phyloP scores from a whole-genome alignment of 768 basidiomycete genomes.

The Xerocomellus dryophilus region DNA sequence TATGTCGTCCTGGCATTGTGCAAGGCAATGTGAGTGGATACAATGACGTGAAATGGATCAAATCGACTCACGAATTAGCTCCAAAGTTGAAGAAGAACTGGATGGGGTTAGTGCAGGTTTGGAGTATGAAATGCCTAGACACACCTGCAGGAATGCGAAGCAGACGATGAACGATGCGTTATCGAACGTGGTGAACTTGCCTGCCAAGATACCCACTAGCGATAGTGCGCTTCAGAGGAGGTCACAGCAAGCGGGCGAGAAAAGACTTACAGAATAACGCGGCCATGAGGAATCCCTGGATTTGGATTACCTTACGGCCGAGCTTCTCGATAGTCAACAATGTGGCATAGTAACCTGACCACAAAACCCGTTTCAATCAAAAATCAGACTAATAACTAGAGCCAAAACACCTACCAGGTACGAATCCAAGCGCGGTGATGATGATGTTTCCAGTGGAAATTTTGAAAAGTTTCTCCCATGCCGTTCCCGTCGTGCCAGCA shows the following conservation, averaged over 20 bases:
- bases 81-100: constrained; percentile 84
- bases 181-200: constrained; percentile 53
- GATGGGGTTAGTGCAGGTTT: neutral
- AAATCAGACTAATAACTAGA: neutral
- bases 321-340: constrained; percentile 68
- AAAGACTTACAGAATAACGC: constrained; percentile 56
- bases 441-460: constrained; percentile 67
- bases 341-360: constrained; percentile 63
- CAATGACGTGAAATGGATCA: neutral
- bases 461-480: constrained; percentile 67
- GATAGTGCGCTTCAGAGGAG: neutral
- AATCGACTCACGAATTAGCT: constrained; percentile 53
- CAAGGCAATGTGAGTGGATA: constrained; percentile 2
- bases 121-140: neutral
- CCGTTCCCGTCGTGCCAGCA: constrained; percentile 51
- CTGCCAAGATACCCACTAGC: constrained; percentile 66
- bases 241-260: neutral
- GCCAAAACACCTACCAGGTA: constrained; percentile 50
- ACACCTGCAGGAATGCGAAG: constrained; percentile 65
- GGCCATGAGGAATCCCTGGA: constrained; percentile 70
- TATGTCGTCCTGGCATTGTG: constrained; percentile 46
- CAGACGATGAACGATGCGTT: constrained; percentile 64
- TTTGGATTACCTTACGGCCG: constrained; percentile 72
- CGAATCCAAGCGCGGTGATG: constrained; percentile 71
- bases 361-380: neutral